Evolutionary conservation across 805 yeast species (phyloP).

Genomic region (Brettanomyces nanus): DNA sequence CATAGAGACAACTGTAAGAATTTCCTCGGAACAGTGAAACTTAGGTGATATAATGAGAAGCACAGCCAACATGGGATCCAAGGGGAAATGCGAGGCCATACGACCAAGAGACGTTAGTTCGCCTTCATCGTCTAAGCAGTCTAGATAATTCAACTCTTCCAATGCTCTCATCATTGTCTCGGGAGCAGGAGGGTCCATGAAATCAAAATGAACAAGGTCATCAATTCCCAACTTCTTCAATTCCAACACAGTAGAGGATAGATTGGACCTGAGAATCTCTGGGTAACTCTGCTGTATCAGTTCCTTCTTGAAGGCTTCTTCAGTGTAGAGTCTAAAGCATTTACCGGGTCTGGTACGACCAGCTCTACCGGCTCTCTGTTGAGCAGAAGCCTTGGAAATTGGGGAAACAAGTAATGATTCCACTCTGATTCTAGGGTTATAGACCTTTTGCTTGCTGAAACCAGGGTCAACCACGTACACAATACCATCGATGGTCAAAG

Average conservation of each 20-base stretch:
- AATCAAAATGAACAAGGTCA: slow-evolving; percentile 94
- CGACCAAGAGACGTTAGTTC: slow-evolving; percentile 84
- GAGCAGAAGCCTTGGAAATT: slow-evolving; percentile 91
- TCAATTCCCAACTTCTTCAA: slow-evolving; percentile 91
- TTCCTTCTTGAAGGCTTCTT: slow-evolving; percentile 92
- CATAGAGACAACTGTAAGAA: slow-evolving; percentile 81
- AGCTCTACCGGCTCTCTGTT: slow-evolving; percentile 96
- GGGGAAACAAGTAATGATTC: slow-evolving; percentile 80
- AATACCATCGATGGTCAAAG: slow-evolving; percentile 94
- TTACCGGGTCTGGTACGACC: slow-evolving; percentile 97
- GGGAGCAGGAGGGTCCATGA: slow-evolving; percentile 99
- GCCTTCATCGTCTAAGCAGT: slow-evolving; percentile 89
- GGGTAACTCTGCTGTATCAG: slow-evolving; percentile 94
- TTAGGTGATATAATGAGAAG: slow-evolving; percentile 84
- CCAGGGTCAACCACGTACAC: slow-evolving; percentile 94
- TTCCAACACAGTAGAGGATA: slow-evolving; percentile 86
- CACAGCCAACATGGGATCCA: slow-evolving; percentile 93
- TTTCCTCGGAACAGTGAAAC: slow-evolving; percentile 80
- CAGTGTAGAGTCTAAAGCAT: slow-evolving; percentile 92
- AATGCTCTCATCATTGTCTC: slow-evolving; percentile 99
- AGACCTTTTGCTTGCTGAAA: slow-evolving; percentile 85
- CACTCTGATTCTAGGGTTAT: slow-evolving; percentile 82
- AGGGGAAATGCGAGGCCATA: slow-evolving; percentile 84
- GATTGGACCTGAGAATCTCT: slow-evolving; percentile 84
- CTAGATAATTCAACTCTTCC: slow-evolving; percentile 86